Percentiles rank a stretch among this genome's conserved stretches.
Evolutionary conservation across 1,139 yeast species (phyloP).

Genomic region (Pichia sp.): DNA sequence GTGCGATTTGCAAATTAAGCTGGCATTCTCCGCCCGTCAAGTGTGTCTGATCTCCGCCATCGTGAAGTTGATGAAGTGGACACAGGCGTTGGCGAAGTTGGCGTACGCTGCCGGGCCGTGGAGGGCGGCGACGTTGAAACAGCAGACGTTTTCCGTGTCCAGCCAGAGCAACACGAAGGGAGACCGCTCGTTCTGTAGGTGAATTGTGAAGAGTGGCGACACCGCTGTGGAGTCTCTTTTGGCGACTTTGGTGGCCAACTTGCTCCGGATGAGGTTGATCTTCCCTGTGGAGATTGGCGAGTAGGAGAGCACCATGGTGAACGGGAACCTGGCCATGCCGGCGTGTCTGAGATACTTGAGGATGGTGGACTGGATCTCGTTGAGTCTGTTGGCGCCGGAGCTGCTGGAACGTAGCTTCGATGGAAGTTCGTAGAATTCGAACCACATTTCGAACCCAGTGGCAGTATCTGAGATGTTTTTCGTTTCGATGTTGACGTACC

Average conservation of each 20-base stretch:
- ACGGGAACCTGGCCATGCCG: slow-evolving; percentile 3
- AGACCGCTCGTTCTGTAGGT: slow-evolving; percentile 14
- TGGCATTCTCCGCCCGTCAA: too few relatives aligned
- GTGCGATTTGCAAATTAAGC: too few relatives aligned
- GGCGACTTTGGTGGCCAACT: neutral
- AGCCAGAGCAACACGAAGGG: slow-evolving; percentile 21
- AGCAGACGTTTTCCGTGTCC: slow-evolving; percentile 18
- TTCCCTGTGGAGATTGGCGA: neutral
- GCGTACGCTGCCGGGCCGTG: neutral
- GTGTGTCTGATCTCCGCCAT: neutral
- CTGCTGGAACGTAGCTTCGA: neutral
- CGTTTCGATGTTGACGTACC: slow-evolving; percentile 1
- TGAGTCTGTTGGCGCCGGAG: neutral
- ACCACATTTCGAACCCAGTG: slow-evolving; percentile 7
- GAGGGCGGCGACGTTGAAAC: slow-evolving; percentile 14
- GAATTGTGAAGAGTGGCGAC: slow-evolving; percentile 15
- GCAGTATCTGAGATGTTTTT: neutral
- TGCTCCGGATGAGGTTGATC: neutral
- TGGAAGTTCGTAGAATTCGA: slow-evolving; percentile 7
- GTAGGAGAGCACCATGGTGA: slow-evolving; percentile 7
- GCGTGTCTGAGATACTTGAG: slow-evolving; percentile 3
- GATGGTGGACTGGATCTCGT: slow-evolving; percentile 1
- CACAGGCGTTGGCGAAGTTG: slow-evolving; percentile 14
- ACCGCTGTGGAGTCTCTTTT: neutral
- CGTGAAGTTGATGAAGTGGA: slow-evolving; percentile 14